Percentiles rank a stretch among this genome's conserved stretches.
These are phyloP conservation scores for Russula lepida DNA, from an alignment of 768 basidiomycete genomes.

Conservation along the genomic window DNA sequence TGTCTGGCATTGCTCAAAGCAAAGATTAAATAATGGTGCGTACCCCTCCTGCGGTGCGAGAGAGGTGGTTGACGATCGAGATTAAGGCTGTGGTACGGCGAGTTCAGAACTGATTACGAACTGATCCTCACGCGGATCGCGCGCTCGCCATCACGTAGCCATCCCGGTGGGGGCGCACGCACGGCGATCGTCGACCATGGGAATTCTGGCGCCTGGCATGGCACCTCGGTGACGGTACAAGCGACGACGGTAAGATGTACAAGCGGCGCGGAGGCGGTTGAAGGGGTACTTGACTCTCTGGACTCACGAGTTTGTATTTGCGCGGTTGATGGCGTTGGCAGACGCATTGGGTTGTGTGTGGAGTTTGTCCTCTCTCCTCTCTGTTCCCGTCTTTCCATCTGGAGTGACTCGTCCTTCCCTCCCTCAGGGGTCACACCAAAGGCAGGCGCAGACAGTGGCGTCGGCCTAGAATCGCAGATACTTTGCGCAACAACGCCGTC, in stretches of 20 bases:
- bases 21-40: constrained; percentile 67
- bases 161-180: constrained; percentile 25
- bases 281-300: constrained; percentile 52
- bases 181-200: constrained; percentile 80
- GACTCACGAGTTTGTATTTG: constrained; percentile 76
- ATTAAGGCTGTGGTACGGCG: constrained; percentile 69
- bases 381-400: background rate
- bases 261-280: constrained; percentile 68
- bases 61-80: background rate
- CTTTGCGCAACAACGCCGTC: background rate
- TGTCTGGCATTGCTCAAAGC: constrained; percentile 76
- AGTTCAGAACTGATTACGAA: constrained; percentile 78
- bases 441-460: constrained; percentile 26
- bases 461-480: background rate
- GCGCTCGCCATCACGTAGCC: constrained; percentile 32
- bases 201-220: constrained; percentile 77
- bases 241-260: constrained; percentile 67
- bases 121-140: constrained; percentile 81
- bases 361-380: background rate
- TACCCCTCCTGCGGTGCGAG: background rate
- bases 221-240: constrained; percentile 48
- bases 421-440: constrained; percentile 56
- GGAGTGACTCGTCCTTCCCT: background rate
- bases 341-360: constrained; percentile 72
- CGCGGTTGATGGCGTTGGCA: constrained; percentile 74